Evolutionary conservation across 1,139 yeast genomes (phyloP).

Genomic region (Yamadazyma sp.): DNA sequence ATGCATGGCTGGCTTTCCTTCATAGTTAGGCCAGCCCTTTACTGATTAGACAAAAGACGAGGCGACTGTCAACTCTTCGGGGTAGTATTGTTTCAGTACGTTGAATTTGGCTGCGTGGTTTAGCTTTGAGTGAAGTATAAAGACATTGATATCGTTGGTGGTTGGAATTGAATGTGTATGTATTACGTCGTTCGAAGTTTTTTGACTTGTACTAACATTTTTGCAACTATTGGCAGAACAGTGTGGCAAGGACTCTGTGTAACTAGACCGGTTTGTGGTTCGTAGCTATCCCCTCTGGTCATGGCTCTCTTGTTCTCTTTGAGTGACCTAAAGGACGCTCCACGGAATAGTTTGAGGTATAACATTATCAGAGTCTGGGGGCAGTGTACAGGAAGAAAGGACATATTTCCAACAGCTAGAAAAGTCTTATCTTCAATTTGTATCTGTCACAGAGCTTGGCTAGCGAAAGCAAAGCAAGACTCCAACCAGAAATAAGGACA

Average conservation of each 20-base stretch:
- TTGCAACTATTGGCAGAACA: background rate
- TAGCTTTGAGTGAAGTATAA: conserved; percentile 4
- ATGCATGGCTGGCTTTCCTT: background rate
- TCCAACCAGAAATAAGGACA: background rate
- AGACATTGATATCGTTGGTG: conserved; percentile 6
- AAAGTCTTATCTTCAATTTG: background rate
- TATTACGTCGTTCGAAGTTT: background rate
- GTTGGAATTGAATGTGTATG: conserved; percentile 10
- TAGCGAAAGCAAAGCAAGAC: background rate
- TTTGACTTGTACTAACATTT: background rate
- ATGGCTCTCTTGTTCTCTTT: too few relatives aligned
- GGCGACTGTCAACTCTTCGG: conserved; percentile 4
- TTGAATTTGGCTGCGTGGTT: conserved; percentile 1
- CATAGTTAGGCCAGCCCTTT: background rate
- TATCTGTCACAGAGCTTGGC: conserved; percentile 1
- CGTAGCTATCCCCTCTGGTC: too few relatives aligned
- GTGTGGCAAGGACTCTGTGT: background rate
- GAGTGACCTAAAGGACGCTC: too few relatives aligned
- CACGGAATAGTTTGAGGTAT: too few relatives aligned
- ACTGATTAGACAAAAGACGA: conserved; percentile 12
- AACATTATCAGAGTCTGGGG: too few relatives aligned
- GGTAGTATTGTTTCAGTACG: conserved; percentile 7
- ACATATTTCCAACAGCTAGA: too few relatives aligned
- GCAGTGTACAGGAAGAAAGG: too few relatives aligned
- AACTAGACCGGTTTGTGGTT: too few relatives aligned